Evolutionary conservation across 768 basidiomycete species (phyloP), one percentile per base, ranked within the genome.

Genomic region (Rhizopogon rudus): DNA sequence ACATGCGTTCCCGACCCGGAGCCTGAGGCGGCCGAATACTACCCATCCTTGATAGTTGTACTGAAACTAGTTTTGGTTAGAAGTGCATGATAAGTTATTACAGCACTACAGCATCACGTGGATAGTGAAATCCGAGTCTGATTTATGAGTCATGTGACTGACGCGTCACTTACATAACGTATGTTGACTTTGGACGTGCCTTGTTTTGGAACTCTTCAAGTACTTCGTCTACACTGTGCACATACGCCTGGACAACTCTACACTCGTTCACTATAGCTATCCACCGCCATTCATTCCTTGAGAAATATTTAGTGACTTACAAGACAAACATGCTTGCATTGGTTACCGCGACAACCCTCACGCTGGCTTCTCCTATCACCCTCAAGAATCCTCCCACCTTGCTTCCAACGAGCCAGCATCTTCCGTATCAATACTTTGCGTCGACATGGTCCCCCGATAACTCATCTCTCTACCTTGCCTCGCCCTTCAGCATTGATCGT

Each of bases 391-490:
- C 72, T 9, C 75, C 78, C 1, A 66, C 75, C 0, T 71, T 72
- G 1, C 63, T 76, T 13, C 62, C 75, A 2, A 66, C 77, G 12
- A 73, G 70, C 40, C 28, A 49, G 40, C n/a, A 25, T 28, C 45
- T 58, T 33, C n/a, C 40, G 17, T 25, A 37, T 20, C 55, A 8
- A 55, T 59, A 59, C 49, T 71, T 66, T 5, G 67, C 79, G 25
- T 73, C 73, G 55, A 65, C 74, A 14, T 90, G 88, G 87, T 75
- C 83, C 16, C 65, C 74, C 3, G 81, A 87, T 66, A 82, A 80
- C 56, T 67, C 73, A 31, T 70, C 66, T 56, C 74, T 89, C 22
- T 87, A 81, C 62, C 63, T 89, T 39, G 73, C 81, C 1, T 78
- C 77, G 9, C 59, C 71, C 41, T 65, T 74, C 20, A 67, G 63